These are phyloP conservation scores for Plasmodium fragile DNA, from an alignment of 169 alveolate genomes.

Conservation along the genomic window DNA sequence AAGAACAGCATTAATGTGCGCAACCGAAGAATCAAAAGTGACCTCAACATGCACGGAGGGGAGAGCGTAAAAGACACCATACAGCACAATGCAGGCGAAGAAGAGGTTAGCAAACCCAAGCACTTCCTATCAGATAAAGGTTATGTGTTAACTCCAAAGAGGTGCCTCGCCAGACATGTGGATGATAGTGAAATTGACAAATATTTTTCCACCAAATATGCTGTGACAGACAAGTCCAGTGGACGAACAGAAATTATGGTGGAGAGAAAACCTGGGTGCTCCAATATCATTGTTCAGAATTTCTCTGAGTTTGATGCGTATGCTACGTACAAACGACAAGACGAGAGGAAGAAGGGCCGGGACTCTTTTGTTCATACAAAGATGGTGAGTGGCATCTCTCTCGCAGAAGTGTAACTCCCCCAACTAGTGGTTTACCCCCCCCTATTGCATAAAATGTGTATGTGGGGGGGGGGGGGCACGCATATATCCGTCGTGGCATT, in stretches of 20 bases:
- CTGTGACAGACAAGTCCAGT: constrained; percentile 57
- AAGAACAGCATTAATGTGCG: constrained; percentile 29
- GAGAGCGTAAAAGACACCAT: constrained; percentile 26
- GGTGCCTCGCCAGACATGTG: constrained; percentile 59
- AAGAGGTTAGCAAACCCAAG: constrained; percentile 16
- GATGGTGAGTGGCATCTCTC: constrained; percentile 23
- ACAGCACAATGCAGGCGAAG: constrained; percentile 33
- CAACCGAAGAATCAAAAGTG: constrained; percentile 41
- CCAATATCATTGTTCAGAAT: constrained; percentile 70
- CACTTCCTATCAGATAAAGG: constrained; percentile 67
- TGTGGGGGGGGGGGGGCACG: too few species aligned
- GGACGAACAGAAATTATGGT: constrained; percentile 77
- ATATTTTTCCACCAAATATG: constrained; percentile 71
- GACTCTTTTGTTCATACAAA: constrained; percentile 70
- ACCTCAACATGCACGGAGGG: constrained; percentile 20
- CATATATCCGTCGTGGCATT: too few species aligned
- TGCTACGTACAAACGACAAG: constrained; percentile 52
- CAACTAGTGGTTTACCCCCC: too few species aligned
- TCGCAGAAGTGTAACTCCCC: too few species aligned
- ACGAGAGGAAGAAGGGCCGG: constrained; percentile 19
- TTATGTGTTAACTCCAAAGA: constrained; percentile 54
- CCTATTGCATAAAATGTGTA: too few species aligned
- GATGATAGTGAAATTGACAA: constrained; percentile 69
- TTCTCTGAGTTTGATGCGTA: constrained; percentile 74
- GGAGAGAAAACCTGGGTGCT: constrained; percentile 69